Percentiles rank a stretch among this genome's conserved stretches.
These are phyloP conservation scores for Pyrenophora teres DNA, from an alignment of 2,329 filamentous ascomycete genomes.

Conservation along the genomic window DNA sequence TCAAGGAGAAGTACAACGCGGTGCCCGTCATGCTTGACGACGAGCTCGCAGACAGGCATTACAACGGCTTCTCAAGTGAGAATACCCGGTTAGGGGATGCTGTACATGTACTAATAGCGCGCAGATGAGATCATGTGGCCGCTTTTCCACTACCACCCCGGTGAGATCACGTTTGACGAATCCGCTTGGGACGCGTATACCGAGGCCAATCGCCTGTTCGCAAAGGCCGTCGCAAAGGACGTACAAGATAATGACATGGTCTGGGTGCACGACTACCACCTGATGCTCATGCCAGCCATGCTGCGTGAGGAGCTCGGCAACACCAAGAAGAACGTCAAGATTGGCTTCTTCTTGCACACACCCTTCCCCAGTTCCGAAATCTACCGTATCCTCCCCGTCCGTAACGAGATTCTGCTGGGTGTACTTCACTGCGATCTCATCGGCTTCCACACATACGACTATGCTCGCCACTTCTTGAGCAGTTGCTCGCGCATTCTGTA, in stretches of 20 bases:
- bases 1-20: constrained; percentile 87
- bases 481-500: constrained; percentile 92
- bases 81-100: background rate
- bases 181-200: constrained; percentile 90
- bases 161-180: constrained; percentile 98
- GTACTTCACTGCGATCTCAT: constrained; percentile 93
- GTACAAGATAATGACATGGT: constrained; percentile 92
- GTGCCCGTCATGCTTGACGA: constrained; percentile 93
- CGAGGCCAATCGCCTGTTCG: constrained; percentile 91
- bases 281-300: constrained; percentile 97
- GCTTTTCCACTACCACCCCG: constrained; percentile 97
- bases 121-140: constrained; percentile 94
- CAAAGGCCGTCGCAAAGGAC: constrained; percentile 82
- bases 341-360: constrained; percentile 97
- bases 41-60: constrained; percentile 90
- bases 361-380: constrained; percentile 97
- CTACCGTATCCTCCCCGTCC: constrained; percentile 91
- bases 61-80: constrained; percentile 97
- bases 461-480: constrained; percentile 95
- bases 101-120: constrained; percentile 4
- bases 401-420: constrained; percentile 84
- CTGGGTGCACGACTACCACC: constrained; percentile 98
- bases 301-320: constrained; percentile 84
- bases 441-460: constrained; percentile 98
- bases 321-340: constrained; percentile 88